phyloP scores from a whole-genome alignment of 2,329 filamentous ascomycete genomes.

The Xylariaceae sp. region DNA sequence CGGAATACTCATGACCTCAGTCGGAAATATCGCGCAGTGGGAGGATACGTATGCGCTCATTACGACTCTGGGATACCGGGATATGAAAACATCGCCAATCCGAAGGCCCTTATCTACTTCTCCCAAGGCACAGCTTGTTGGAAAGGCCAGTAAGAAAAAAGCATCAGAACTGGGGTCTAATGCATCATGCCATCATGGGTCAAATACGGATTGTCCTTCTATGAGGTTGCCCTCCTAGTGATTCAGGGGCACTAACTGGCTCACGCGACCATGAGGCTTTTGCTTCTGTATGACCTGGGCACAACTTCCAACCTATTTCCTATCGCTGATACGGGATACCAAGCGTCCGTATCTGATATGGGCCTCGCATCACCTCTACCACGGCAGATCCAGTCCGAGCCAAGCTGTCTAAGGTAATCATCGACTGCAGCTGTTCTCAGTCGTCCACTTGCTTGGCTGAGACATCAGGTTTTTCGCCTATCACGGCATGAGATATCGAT shows the following conservation, averaged over 20 bases:
- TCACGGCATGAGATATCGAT: constrained; percentile 4
- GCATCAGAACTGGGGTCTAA: no score
- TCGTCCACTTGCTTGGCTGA: constrained; percentile 10
- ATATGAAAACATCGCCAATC: not conserved
- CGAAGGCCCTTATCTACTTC: not conserved
- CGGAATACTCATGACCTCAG: not conserved
- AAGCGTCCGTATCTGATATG: constrained; percentile 17
- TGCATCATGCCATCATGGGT: no score
- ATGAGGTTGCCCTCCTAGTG: no score
- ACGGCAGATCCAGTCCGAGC: not conserved
- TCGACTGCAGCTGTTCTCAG: constrained; percentile 13
- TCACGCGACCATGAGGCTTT: not conserved
- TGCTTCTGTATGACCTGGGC: not conserved
- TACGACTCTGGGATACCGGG: not conserved
- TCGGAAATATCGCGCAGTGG: not conserved
- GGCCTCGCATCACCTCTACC: constrained; percentile 10
- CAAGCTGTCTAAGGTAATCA: constrained; percentile 7
- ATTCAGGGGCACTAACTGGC: not conserved
- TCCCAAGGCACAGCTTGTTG: not conserved
- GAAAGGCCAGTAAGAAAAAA: no score
- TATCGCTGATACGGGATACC: constrained; percentile 11
- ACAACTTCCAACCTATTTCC: not conserved
- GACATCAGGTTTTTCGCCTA: constrained; percentile 13
- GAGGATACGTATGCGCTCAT: not conserved
- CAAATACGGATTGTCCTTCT: no score